phyloP scores from a whole-genome alignment of 371 early-diverging fungal species.

The Quaeritorhiza haematococci region DNA sequence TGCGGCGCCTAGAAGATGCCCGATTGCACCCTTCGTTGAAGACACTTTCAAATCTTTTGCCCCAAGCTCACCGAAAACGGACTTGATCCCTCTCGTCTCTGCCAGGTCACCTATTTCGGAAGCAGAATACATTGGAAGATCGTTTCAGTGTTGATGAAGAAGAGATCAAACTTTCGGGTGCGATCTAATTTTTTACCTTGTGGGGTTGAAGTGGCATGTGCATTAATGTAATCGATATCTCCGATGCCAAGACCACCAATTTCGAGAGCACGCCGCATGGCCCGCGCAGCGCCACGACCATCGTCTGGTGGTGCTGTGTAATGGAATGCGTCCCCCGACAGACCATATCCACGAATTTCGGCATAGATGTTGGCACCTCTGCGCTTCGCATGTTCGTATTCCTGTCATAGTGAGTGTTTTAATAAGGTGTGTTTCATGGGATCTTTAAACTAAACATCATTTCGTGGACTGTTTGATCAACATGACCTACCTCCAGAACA shows the following conservation, averaged over 20 bases:
- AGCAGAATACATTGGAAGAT: too few relatives aligned
- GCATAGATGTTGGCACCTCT: slow-evolving; percentile 89
- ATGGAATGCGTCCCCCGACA: slow-evolving; percentile 90
- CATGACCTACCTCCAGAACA: slow-evolving; percentile 62
- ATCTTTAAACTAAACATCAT: too few relatives aligned
- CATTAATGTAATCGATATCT: slow-evolving; percentile 85
- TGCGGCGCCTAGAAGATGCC: slow-evolving; percentile 92
- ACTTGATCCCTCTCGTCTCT: slow-evolving; percentile 66
- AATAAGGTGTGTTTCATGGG: too few relatives aligned
- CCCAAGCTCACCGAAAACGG: slow-evolving; percentile 49
- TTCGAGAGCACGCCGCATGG: slow-evolving; percentile 79
- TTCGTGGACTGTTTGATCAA: not conserved
- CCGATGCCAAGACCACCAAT: slow-evolving; percentile 51
- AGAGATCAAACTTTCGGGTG: not conserved
- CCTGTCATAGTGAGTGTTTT: too few relatives aligned
- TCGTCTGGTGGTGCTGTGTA: slow-evolving; percentile 87
- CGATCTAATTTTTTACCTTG: slow-evolving; percentile 42
- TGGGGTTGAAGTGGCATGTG: slow-evolving; percentile 93
- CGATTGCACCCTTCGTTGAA: slow-evolving; percentile 86
- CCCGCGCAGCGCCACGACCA: slow-evolving; percentile 77
- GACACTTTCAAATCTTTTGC: slow-evolving; percentile 61
- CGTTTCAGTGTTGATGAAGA: not conserved
- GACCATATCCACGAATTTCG: slow-evolving; percentile 83
- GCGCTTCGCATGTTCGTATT: slow-evolving; percentile 78
- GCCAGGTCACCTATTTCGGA: slow-evolving; percentile 31